Evolutionary conservation across 495 filamentous ascomycete genomes (phyloP), one percentile per base, ranked within the genome.

Genomic region (Penicillium nucicola): DNA sequence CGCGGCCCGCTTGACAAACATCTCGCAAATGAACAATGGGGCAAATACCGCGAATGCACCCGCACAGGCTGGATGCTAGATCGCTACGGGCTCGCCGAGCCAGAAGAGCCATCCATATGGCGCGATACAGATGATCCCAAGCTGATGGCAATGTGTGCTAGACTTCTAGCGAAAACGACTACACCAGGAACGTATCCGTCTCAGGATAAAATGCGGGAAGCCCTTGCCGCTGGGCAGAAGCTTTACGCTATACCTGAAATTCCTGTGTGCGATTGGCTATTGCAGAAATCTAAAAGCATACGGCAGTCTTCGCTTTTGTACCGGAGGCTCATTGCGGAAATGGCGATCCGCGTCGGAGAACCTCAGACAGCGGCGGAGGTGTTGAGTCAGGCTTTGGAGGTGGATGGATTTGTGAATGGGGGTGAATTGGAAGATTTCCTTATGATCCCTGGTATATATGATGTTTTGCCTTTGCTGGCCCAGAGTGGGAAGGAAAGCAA

Each of bases 11-110:
- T 28, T 13, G 40, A 31, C 30, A 23, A 5, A 18, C 13, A 15
- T 14, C 14, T 42, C 9, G n/a, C 25, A 13, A 4, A 42, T 31
- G 7, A 31, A 4, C 40, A 31, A 42, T 42, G 40, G 40, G 25
- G n/a, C n/a, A 42, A 42, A 18, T 42, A 31, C 11, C 40, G 40
- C 4, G 40, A 42, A 42, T 42, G 40, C n/a, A 42, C 40, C n/a
- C 40, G 40, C 5, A 42, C 40, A 17, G 40, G 40, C n/a, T 42
- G 40, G 40, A 42, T 42, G 40, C 23, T 42, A 9, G 23, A 42
- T 3, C 40, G 12, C 7, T 1, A 30, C 4, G 40, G 40, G 4
- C 23, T 42, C 23, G 40, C 23, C 23, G 40, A 42, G 40, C 40
- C 40, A 12, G 13, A 31, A 15, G 30, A 31, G 7, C 40, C 14